Conservation (phyloP, 768 basidiomycete genomes). For the Naganishia friedmannii region DNA sequence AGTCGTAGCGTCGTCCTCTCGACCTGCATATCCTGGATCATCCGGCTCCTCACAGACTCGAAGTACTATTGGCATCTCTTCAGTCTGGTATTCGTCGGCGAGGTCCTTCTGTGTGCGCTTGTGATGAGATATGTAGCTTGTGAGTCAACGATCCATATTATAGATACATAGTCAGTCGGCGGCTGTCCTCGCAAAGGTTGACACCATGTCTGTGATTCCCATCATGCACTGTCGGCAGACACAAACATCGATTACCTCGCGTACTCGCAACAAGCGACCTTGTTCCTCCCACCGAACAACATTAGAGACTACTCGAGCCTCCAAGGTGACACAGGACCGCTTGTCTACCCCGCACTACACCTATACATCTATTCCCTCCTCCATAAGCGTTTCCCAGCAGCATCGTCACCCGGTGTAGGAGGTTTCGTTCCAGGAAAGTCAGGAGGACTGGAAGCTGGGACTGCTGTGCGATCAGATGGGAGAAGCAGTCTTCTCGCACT, state of each 20-base stretch:
- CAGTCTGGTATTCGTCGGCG: conserved; percentile 65
- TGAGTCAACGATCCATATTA: conserved; percentile 54
- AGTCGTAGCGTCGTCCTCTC: background rate
- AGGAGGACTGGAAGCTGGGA: background rate
- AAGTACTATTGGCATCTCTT: conserved; percentile 68
- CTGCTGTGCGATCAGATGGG: background rate
- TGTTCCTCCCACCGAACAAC: conserved; percentile 65
- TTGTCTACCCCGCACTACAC: conserved; percentile 95
- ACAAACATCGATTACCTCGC: conserved; percentile 99
- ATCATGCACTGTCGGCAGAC: conserved; percentile 58
- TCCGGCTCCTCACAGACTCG: conserved; percentile 32
- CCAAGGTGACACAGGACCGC: conserved; percentile 82
- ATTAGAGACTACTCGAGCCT: conserved; percentile 78
- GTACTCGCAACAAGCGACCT: conserved; percentile 81
- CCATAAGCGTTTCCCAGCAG: conserved; percentile 57
- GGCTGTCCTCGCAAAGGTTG: background rate
- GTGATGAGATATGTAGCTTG: conserved; percentile 80
- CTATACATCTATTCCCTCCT: conserved; percentile 75
- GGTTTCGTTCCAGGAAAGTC: conserved; percentile 24
- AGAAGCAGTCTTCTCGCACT: background rate
- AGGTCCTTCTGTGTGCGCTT: conserved; percentile 72
- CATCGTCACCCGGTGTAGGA: conserved; percentile 8
- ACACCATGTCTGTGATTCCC: conserved; percentile 1
- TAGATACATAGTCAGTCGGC: background rate
- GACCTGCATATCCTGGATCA: background rate